Evolutionary conservation across 2,329 filamentous ascomycete genomes (phyloP).

Genomic region (Cyanodermella asteris): DNA sequence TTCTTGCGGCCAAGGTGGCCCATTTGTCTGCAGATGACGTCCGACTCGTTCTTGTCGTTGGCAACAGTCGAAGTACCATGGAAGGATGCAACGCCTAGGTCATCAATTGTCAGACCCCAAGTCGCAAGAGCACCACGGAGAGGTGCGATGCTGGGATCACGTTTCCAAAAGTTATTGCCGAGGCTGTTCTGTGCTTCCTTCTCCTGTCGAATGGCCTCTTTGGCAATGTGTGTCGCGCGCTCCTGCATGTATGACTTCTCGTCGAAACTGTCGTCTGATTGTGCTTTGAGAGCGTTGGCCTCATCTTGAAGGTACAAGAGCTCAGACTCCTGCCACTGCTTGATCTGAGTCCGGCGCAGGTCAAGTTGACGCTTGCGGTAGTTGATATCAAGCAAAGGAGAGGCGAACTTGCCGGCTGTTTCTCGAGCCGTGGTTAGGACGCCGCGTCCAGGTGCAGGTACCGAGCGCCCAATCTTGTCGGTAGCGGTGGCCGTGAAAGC

Average conservation of each 20-base stretch:
- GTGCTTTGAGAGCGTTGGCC: constrained; percentile 69
- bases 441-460: constrained; percentile 90
- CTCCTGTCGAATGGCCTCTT: constrained; percentile 69
- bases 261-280: constrained; percentile 52
- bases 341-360: constrained; percentile 80
- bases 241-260: constrained; percentile 72
- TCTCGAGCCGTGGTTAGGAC: constrained; percentile 89
- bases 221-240: constrained; percentile 67
- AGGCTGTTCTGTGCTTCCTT: constrained; percentile 82
- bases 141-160: constrained; percentile 78
- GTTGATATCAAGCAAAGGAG: constrained; percentile 87
- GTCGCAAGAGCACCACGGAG: constrained; percentile 89
- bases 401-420: constrained; percentile 76
- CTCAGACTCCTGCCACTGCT: constrained; percentile 90
- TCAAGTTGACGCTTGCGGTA: constrained; percentile 92
- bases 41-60: constrained; percentile 99
- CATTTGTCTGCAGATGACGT: constrained; percentile 90
- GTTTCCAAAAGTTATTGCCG: constrained; percentile 98
- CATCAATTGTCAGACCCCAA: constrained; percentile 94
- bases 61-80: constrained; percentile 96
- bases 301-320: constrained; percentile 84
- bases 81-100: constrained; percentile 88
- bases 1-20: constrained; percentile 84
- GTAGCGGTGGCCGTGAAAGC: constrained; percentile 89
- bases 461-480: constrained; percentile 96